Evolutionary conservation across 371 early-diverging fungal genomes (phyloP).

Genomic region (Basidiobolus heterosporus): DNA sequence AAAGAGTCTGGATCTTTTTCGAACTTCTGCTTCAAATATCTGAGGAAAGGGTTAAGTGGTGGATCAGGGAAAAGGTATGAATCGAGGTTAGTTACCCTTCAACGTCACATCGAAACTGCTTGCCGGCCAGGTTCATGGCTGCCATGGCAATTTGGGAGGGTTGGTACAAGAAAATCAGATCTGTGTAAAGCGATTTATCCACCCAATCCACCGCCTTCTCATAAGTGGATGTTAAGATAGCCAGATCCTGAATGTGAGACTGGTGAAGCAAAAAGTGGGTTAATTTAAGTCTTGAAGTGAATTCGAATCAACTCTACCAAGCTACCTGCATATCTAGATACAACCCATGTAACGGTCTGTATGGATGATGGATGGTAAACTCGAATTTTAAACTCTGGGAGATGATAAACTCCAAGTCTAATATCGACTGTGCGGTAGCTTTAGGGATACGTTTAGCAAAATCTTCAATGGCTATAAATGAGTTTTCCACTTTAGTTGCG

Average conservation of each 20-base stretch:
- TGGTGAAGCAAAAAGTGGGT: conserved; percentile 13
- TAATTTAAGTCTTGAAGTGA: conserved; percentile 4
- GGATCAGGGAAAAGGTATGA: not conserved
- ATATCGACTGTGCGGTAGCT: conserved; percentile 11
- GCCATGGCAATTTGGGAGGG: conserved; percentile 77
- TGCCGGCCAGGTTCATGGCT: conserved; percentile 48
- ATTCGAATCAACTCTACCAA: not conserved
- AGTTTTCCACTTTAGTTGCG: conserved; percentile 72
- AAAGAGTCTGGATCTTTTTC: conserved; percentile 9
- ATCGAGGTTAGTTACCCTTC: conserved; percentile 10
- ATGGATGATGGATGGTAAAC: conserved; percentile 68
- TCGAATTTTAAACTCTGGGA: conserved; percentile 71
- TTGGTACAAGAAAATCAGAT: conserved; percentile 58
- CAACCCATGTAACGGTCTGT: conserved; percentile 64
- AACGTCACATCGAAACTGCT: conserved; percentile 28
- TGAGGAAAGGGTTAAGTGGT: not conserved
- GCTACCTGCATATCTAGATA: conserved; percentile 65
- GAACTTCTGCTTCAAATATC: conserved; percentile 5
- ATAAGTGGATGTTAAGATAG: conserved; percentile 34
- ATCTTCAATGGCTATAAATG: conserved; percentile 53
- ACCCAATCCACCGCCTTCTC: conserved; percentile 32
- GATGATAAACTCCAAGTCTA: conserved; percentile 59
- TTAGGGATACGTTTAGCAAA: conserved; percentile 23
- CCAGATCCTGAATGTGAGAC: conserved; percentile 21
- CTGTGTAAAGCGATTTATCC: conserved; percentile 44